These are phyloP conservation scores for Termitomyces sp. DNA, from an alignment of 768 basidiomycete species.

Conservation along the genomic window DNA sequence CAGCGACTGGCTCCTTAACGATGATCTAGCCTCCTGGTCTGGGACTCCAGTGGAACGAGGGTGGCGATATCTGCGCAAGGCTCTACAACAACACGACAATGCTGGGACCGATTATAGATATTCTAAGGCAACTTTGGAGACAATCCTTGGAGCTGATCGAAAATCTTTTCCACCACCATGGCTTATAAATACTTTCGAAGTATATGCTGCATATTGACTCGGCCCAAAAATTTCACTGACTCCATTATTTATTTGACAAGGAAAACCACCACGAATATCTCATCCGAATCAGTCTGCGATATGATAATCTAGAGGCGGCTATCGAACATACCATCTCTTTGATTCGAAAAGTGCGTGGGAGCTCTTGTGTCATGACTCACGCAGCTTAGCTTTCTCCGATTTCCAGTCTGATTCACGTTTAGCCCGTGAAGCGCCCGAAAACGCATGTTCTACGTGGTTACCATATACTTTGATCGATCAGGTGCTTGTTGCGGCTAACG, in stretches of 20 bases:
- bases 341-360: conserved; percentile 56
- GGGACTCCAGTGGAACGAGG: conserved; percentile 76
- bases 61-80: conserved; percentile 83
- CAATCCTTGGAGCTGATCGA: conserved; percentile 62
- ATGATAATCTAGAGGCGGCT: conserved; percentile 74
- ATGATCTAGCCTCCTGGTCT: conserved; percentile 77
- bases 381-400: conserved; percentile 8
- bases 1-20: conserved; percentile 79
- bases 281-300: conserved; percentile 71
- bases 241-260: conserved; percentile 25
- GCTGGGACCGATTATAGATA: conserved; percentile 69
- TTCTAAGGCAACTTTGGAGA: conserved; percentile 70
- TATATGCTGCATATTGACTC: conserved; percentile 19
- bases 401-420: conserved; percentile 48
- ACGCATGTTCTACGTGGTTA: conserved; percentile 65
- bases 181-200: conserved; percentile 75
- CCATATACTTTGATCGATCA: conserved; percentile 84
- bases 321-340: conserved; percentile 67
- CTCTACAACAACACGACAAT: conserved; percentile 74
- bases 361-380: neutral
- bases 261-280: conserved; percentile 79
- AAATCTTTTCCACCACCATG: conserved; percentile 69
- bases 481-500: conserved; percentile 59
- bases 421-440: conserved; percentile 44
- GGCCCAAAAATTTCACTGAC: neutral